Evolutionary conservation across 1,284 basidiomycete genomes (phyloP).

Genomic region (Erythrobasidium hasegawianum): DNA sequence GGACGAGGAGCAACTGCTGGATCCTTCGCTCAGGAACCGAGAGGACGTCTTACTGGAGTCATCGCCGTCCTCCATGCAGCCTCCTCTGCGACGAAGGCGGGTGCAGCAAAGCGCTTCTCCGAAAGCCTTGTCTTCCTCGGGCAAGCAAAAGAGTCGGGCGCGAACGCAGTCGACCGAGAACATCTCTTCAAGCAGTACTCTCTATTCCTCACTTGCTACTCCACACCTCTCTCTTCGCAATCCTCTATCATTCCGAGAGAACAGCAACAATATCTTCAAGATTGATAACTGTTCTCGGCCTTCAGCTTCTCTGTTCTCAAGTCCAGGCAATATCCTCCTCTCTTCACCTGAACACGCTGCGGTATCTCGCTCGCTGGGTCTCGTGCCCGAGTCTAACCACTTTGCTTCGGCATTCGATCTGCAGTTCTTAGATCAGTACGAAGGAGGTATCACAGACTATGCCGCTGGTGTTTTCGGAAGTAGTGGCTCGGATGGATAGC

Average conservation of each 20-base stretch:
- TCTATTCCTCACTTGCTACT: not conserved
- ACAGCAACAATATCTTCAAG: conserved; percentile 17
- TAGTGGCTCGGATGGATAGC: too few relatives aligned
- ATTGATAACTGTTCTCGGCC: conserved; percentile 28
- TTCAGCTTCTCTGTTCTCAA: conserved; percentile 15
- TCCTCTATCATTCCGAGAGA: not conserved
- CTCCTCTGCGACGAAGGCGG: too few relatives aligned
- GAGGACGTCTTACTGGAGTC: not conserved
- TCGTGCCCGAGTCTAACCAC: conserved; percentile 21
- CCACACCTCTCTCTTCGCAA: not conserved
- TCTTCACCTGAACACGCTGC: conserved; percentile 31
- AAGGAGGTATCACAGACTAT: conserved; percentile 18
- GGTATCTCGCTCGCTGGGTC: conserved; percentile 18
- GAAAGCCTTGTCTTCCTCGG: too few relatives aligned
- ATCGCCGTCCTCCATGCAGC: not conserved
- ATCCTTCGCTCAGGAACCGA: not conserved
- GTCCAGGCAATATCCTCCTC: conserved; percentile 9
- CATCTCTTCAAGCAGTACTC: not conserved
- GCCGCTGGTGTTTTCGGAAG: conserved; percentile 25
- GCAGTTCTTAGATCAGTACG: conserved; percentile 14
- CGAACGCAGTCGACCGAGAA: too few relatives aligned
- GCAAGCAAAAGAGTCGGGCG: too few relatives aligned
- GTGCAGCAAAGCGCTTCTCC: too few relatives aligned
- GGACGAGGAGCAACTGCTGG: too few relatives aligned
- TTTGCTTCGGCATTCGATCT: conserved; percentile 14